Conservation (phyloP, 2,329 filamentous ascomycete species). For the Leptographium lundbergii region DNA sequence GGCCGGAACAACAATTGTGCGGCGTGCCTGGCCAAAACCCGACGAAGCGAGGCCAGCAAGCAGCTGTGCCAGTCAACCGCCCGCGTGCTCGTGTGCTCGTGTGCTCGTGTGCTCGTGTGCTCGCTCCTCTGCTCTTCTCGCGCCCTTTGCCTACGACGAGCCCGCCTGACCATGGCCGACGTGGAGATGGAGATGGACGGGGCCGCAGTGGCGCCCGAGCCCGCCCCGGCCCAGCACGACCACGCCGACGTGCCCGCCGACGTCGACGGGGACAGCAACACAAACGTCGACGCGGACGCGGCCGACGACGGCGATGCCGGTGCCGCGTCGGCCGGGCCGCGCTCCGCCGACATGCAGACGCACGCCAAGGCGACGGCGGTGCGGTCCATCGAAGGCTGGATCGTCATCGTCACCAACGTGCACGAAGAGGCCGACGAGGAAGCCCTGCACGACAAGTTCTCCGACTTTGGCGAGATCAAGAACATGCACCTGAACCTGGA, state of each 20-base stretch:
- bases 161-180: constrained; percentile 11
- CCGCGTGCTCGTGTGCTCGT: no score
- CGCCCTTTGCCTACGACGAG: no score
- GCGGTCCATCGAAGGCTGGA: constrained; percentile 82
- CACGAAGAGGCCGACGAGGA: constrained; percentile 82
- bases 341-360: constrained; percentile 51
- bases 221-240: neutral
- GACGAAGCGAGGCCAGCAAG: no score
- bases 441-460: constrained; percentile 68
- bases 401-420: constrained; percentile 74
- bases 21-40: no score
- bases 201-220: neutral
- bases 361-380: constrained; percentile 65
- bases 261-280: constrained; percentile 20
- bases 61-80: no score
- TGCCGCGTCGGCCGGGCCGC: constrained; percentile 1
- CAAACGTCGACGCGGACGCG: neutral
- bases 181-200: constrained; percentile 24
- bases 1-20: neutral
- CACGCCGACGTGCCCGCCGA: neutral
- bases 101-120: no score
- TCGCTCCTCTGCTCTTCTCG: no score
- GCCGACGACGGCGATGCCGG: neutral
- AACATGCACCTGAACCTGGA: constrained; percentile 77
- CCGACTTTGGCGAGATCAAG: constrained; percentile 77